Evolutionary conservation across 1,139 yeast genomes (phyloP).

Genomic region (Hemisphaericaspora xylanilytica): DNA sequence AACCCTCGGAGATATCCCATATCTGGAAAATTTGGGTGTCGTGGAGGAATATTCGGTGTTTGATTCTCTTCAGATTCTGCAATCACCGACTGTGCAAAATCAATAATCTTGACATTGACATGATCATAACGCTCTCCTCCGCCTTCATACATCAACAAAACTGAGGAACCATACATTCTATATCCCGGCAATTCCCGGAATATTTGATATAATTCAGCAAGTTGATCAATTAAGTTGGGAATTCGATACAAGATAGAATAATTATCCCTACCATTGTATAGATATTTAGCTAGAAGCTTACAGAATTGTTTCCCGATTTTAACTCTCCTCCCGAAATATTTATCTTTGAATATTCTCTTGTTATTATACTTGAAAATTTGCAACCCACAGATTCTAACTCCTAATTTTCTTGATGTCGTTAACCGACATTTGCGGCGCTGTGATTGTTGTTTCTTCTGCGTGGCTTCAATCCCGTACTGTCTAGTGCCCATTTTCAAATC

Average conservation of each 20-base stretch:
- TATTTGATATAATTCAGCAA: constrained; percentile 56
- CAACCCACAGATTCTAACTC: constrained; percentile 94
- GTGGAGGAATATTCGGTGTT: constrained; percentile 56
- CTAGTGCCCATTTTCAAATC: constrained; percentile 98
- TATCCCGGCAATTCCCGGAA: constrained; percentile 67
- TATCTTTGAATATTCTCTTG: constrained; percentile 58
- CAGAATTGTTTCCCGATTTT: constrained; percentile 75
- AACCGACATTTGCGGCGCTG: constrained; percentile 77
- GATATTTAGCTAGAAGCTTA: constrained; percentile 66
- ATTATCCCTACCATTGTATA: constrained; percentile 67
- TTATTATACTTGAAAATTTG: constrained; percentile 67
- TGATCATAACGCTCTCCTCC: constrained; percentile 20
- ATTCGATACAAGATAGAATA: constrained; percentile 66
- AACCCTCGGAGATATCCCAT: constrained; percentile 84
- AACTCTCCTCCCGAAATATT: constrained; percentile 85
- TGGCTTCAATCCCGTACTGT: constrained; percentile 95
- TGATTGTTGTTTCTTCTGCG: constrained; percentile 64
- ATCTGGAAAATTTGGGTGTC: constrained; percentile 63
- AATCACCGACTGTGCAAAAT: constrained; percentile 94
- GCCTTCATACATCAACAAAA: constrained; percentile 87
- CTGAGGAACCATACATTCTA: constrained; percentile 87
- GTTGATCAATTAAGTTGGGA: constrained; percentile 59
- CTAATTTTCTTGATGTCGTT: constrained; percentile 80
- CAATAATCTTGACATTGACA: constrained; percentile 73
- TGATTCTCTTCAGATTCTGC: constrained; percentile 48